Conservation (phyloP, 805 yeast genomes). For the Jamesozyma piceae region DNA sequence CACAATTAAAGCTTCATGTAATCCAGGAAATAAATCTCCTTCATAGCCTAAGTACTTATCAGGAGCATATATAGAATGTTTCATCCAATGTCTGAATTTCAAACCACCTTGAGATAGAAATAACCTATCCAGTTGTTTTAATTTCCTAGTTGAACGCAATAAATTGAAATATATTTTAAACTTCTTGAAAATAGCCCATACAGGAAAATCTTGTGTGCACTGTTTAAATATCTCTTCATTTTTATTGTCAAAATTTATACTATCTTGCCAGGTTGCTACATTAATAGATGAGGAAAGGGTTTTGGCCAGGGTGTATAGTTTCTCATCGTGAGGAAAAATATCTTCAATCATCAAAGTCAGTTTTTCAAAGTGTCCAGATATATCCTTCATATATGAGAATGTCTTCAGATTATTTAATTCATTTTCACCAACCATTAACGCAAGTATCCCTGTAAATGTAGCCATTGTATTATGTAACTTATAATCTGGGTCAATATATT, state of each 20-base stretch:
- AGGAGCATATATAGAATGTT: conserved; percentile 56
- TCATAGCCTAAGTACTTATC: conserved; percentile 41
- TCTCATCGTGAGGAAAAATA: conserved; percentile 17
- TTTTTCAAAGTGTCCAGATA: conserved; percentile 31
- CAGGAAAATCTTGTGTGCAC: conserved; percentile 60
- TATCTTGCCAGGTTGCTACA: conserved; percentile 9
- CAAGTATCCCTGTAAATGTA: conserved; percentile 48
- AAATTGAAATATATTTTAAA: conserved; percentile 48
- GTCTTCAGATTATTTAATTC: conserved; percentile 46
- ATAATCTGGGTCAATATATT: conserved; percentile 44
- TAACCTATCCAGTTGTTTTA: conserved; percentile 46
- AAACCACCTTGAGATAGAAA: conserved; percentile 43
- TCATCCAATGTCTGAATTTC: conserved; percentile 47
- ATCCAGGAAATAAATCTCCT: conserved; percentile 50
- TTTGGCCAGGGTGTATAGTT: conserved; percentile 8
- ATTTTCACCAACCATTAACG: conserved; percentile 45
- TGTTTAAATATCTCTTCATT: conserved; percentile 40
- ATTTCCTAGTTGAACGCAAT: conserved; percentile 43
- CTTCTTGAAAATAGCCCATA: conserved; percentile 60
- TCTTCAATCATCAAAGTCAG: conserved; percentile 11
- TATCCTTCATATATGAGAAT: conserved; percentile 38
- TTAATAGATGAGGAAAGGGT: conserved; percentile 7
- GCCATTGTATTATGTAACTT: conserved; percentile 48
- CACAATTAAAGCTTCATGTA: conserved; percentile 45
- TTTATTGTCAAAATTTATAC: conserved; percentile 41